These are phyloP conservation scores for Cadophora sp. DNA, from an alignment of 2,329 filamentous ascomycete genomes.

Conservation along the genomic window DNA sequence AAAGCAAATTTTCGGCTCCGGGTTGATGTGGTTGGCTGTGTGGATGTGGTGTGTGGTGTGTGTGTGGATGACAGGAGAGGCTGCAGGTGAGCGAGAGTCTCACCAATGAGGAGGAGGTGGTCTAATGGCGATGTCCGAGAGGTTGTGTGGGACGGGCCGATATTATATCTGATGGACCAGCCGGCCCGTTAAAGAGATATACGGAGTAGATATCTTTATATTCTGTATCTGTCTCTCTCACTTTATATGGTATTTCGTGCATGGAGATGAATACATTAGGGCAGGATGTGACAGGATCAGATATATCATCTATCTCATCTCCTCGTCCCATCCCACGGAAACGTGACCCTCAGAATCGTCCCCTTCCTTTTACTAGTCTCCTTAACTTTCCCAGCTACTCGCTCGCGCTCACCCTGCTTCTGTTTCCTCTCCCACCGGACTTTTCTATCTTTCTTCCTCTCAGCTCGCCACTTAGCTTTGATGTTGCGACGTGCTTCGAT, in stretches of 20 bases:
- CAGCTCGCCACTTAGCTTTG: background rate
- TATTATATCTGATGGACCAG: too few species aligned
- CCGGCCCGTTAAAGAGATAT: too few species aligned
- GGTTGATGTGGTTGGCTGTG: slow-evolving; percentile 1
- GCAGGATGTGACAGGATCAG: background rate
- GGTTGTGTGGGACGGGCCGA: background rate
- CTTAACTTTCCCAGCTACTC: background rate
- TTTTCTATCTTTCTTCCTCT: background rate
- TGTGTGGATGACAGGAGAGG: too few species aligned
- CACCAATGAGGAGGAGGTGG: background rate
- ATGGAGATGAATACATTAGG: too few species aligned
- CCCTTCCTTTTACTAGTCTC: background rate
- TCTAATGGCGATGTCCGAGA: background rate
- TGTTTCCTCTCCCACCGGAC: background rate
- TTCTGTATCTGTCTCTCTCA: too few species aligned
- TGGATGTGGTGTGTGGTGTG: background rate
- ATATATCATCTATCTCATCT: background rate
- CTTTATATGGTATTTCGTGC: too few species aligned
- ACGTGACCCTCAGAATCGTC: background rate
- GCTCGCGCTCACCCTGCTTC: background rate
- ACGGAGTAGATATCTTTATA: too few species aligned
- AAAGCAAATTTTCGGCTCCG: background rate
- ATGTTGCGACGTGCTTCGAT: background rate
- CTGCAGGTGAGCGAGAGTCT: too few species aligned
- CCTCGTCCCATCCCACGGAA: background rate